phyloP scores from a whole-genome alignment of 2,329 filamentous ascomycete genomes.

The Penicillium thymicola region DNA sequence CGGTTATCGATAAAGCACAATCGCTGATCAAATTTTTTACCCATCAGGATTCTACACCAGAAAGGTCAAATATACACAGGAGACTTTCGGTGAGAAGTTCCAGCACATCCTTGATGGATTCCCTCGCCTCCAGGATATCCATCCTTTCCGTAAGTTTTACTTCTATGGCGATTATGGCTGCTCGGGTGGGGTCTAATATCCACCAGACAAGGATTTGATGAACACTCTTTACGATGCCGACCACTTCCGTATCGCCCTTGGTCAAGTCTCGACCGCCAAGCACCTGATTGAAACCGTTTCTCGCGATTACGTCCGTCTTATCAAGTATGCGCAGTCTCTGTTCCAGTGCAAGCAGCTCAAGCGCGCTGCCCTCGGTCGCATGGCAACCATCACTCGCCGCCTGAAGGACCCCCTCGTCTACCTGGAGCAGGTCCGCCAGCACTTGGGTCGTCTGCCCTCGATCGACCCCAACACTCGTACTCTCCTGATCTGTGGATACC shows the following conservation, averaged over 20 bases:
- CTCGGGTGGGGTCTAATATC: constrained; percentile 17
- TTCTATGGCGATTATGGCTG: constrained; percentile 6
- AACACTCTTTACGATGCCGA: constrained; percentile 99
- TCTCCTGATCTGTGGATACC: constrained; percentile 93
- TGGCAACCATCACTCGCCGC: constrained; percentile 94
- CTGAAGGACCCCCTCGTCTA: constrained; percentile 93
- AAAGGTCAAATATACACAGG: constrained; percentile 97
- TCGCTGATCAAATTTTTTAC: constrained; percentile 28
- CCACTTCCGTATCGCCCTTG: constrained; percentile 94
- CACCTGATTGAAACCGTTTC: constrained; percentile 94
- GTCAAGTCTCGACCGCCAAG: constrained; percentile 93
- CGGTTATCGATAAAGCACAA: constrained; percentile 26
- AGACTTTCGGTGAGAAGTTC: constrained; percentile 95
- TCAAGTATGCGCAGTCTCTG: constrained; percentile 94
- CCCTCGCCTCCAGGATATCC: constrained; percentile 87
- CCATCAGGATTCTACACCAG: constrained; percentile 80
- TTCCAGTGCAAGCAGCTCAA: constrained; percentile 99
- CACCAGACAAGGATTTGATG: constrained; percentile 70
- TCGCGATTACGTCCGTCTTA: constrained; percentile 89
- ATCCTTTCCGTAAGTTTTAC: constrained; percentile 71
- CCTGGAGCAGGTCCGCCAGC: constrained; percentile 93
- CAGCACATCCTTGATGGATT: constrained; percentile 87
- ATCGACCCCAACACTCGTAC: constrained; percentile 98
- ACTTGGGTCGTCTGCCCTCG: constrained; percentile 93
- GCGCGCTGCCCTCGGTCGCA: constrained; percentile 89